Evolutionary conservation across 495 filamentous ascomycete species (phyloP).

Genomic region (Bryoglossum gracile): DNA sequence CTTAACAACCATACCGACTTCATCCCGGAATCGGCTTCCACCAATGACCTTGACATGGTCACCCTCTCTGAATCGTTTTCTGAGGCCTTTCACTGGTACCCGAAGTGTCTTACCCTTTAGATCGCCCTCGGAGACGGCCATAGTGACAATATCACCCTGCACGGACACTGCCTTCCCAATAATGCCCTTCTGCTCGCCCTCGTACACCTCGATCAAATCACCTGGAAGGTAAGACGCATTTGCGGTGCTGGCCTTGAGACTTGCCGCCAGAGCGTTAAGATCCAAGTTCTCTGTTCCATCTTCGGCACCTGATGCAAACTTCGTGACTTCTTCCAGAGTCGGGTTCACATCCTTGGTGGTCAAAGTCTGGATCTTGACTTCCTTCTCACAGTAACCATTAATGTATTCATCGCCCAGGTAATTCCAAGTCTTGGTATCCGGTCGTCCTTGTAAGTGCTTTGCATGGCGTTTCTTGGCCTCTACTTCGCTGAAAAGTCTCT

Average conservation of each 20-base stretch:
- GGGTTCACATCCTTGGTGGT: constrained; percentile 85
- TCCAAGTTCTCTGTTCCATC: constrained; percentile 93
- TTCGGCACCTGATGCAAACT: constrained; percentile 78
- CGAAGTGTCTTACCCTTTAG: constrained; percentile 80
- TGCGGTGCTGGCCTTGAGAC: constrained; percentile 68
- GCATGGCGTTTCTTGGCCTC: constrained; percentile 87
- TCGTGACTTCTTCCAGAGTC: constrained; percentile 87
- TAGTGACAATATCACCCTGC: constrained; percentile 84
- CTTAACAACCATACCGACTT: constrained; percentile 93
- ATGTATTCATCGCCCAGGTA: constrained; percentile 84
- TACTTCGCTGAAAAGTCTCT: constrained; percentile 84
- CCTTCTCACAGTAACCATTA: constrained; percentile 89
- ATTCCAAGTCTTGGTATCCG: constrained; percentile 63
- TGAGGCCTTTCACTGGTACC: constrained; percentile 83
- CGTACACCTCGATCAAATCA: constrained; percentile 90
- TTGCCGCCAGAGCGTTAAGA: constrained; percentile 79
- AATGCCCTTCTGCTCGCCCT: constrained; percentile 92
- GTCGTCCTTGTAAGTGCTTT: constrained; percentile 58
- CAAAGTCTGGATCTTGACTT: constrained; percentile 81
- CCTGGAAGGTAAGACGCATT: constrained; percentile 81
- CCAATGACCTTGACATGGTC: constrained; percentile 99
- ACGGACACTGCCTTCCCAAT: constrained; percentile 79
- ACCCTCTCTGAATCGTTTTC: constrained; percentile 87
- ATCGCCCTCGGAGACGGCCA: constrained; percentile 78
- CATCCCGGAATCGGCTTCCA: constrained; percentile 85